Conservation (phyloP, 2,329 filamentous ascomycete genomes). For the Colletotrichum eremochloae region DNA sequence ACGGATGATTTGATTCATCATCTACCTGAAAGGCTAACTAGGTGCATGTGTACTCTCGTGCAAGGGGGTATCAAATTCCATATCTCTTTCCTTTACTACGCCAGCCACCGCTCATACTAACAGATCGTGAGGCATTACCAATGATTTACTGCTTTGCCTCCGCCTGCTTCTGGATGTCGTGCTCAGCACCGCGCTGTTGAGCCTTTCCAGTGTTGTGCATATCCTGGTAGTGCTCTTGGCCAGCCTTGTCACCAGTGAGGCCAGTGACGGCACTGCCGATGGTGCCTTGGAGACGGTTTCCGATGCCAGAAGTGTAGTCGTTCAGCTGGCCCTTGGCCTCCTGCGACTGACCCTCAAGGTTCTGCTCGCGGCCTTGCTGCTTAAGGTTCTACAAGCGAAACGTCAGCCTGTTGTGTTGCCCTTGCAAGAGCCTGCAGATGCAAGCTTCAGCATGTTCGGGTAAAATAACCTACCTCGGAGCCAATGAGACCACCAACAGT, state of each 20-base stretch:
- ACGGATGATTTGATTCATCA: neutral
- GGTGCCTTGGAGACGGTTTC: constrained; percentile 76
- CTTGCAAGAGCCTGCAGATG: neutral
- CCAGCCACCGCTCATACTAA: constrained; percentile 1
- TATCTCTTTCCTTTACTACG: constrained; percentile 5
- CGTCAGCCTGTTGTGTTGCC: neutral
- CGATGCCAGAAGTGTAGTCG: constrained; percentile 78
- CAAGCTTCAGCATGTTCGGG: neutral
- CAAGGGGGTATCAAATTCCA: constrained; percentile 42
- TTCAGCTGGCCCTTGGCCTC: constrained; percentile 86
- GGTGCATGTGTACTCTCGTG: constrained; percentile 12
- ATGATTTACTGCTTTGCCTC: constrained; percentile 55
- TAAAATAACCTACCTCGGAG: constrained; percentile 67
- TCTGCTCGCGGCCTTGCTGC: constrained; percentile 81
- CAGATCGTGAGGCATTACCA: neutral
- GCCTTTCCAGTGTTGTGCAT: constrained; percentile 88
- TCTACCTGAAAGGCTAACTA: constrained; percentile 5
- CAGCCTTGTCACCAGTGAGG: constrained; percentile 76
- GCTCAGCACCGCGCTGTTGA: constrained; percentile 84
- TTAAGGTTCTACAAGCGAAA: constrained; percentile 69
- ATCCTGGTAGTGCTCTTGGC: constrained; percentile 74
- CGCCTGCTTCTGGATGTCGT: constrained; percentile 81
- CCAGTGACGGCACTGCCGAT: constrained; percentile 79
- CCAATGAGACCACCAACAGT: constrained; percentile 81
- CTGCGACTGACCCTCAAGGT: constrained; percentile 81